A percentile compares a stretch with the other conserved stretches of the same genome.
Conservation (phyloP, 768 basidiomycete species). For the Hygrophorus russula region DNA sequence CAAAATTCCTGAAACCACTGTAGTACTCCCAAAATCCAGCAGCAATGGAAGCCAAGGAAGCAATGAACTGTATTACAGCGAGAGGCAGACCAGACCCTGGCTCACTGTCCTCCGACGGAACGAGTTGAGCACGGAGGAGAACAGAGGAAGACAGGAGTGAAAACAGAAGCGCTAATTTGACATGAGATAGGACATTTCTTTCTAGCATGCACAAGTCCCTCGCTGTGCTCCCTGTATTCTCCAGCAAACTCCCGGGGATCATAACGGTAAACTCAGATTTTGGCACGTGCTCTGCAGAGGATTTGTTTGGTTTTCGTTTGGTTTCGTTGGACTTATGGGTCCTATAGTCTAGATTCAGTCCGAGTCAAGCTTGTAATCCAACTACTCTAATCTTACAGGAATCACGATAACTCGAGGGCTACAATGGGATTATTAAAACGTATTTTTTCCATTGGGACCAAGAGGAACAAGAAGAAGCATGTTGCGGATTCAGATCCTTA, state of each 20-base stretch:
- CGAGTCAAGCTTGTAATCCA: no score
- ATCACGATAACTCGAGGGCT: constrained; percentile 5
- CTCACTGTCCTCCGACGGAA: constrained; percentile 24
- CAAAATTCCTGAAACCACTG: constrained; percentile 43
- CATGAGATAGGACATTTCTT: constrained; percentile 58
- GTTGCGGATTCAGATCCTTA: constrained; percentile 12
- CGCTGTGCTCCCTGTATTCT: constrained; percentile 48
- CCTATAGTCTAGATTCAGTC: neutral
- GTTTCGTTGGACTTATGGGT: neutral
- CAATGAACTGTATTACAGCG: constrained; percentile 40
- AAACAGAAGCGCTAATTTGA: constrained; percentile 56
- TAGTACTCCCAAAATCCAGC: constrained; percentile 63
- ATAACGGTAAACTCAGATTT: neutral
- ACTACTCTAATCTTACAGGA: neutral
- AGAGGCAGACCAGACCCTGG: constrained; percentile 30
- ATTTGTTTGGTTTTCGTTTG: constrained; percentile 1
- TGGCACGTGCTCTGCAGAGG: constrained; percentile 19
- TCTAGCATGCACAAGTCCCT: constrained; percentile 75
- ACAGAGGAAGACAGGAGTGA: constrained; percentile 53
- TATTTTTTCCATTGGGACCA: constrained; percentile 57
- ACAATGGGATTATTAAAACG: constrained; percentile 62
- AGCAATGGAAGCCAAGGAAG: constrained; percentile 40
- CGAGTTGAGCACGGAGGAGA: constrained; percentile 48
- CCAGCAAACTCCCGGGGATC: constrained; percentile 14
- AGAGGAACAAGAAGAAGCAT: constrained; percentile 44